Evolutionary conservation across 495 filamentous ascomycete species (phyloP).

Genomic region (Annulohypoxylon nitens): DNA sequence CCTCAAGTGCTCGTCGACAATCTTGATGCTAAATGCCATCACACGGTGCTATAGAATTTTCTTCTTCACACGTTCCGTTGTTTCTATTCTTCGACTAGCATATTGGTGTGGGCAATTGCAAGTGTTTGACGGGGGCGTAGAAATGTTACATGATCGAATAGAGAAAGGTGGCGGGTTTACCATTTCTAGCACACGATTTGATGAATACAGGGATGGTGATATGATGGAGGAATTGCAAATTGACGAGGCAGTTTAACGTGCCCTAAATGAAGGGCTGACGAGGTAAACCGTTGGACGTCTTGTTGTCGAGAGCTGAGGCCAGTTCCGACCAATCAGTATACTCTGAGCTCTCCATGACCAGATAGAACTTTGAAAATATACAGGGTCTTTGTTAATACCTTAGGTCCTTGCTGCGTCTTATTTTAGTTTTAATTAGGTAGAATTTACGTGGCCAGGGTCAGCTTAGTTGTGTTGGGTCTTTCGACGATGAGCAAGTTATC

Average conservation of each 20-base stretch:
- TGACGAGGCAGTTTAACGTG: not conserved
- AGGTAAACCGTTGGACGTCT: not conserved
- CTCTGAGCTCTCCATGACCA: not conserved
- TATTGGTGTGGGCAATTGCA: slow-evolving; percentile 40
- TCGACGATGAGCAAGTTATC: slow-evolving; percentile 18
- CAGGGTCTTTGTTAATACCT: not conserved
- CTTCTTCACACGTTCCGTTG: slow-evolving; percentile 25
- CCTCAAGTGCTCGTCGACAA: not conserved
- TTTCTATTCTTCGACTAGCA: slow-evolving; percentile 34
- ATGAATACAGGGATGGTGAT: slow-evolving; percentile 3
- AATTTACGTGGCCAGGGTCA: not conserved
- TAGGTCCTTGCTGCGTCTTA: not conserved
- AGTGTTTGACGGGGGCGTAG: slow-evolving; percentile 24
- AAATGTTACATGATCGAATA: not conserved
- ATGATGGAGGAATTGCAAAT: slow-evolving; percentile 8
- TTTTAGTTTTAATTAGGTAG: not conserved
- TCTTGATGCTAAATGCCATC: not conserved
- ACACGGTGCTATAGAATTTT: slow-evolving; percentile 24
- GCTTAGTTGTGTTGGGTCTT: not conserved
- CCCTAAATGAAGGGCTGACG: not conserved
- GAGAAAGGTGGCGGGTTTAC: not conserved
- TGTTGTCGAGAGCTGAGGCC: not conserved
- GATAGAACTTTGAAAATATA: not conserved
- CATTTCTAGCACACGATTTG: not conserved
- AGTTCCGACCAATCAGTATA: not conserved